Base-by-base conservation (phyloP, 352 stramenopile species). In the Aphanomyces invadans region DNA sequence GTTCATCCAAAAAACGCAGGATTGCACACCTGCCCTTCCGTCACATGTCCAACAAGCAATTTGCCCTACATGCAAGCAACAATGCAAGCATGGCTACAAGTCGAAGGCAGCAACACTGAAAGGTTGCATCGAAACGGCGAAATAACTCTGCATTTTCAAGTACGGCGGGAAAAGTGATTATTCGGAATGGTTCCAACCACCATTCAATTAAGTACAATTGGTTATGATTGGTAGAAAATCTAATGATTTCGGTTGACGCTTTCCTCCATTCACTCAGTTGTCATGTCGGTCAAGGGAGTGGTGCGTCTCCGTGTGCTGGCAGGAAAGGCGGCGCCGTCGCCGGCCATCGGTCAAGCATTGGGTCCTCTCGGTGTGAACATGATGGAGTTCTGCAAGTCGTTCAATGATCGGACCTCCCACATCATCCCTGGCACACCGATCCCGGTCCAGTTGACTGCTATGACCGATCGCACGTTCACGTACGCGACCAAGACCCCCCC, bases 371-470 rank as follows among this genome's bases (percentile, higher is more conserved):
- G 96, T 69, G 93, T 99, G 44, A 99, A 99, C 83, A 99, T 99
- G 97, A 98, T 98, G 78, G 94, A 99, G 77, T 99, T 99, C 78
- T 99, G 96, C 87, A 98, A 98, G 81, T 88, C 96, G 61, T 99
- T 99, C 76, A 99, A 99, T 75, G 96, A 98, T 19, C 85, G 85
- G 68, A 98, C 96, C 42, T 80, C 81, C 74, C 83, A 91, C 42
- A 81, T 97, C 42, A 90, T 91, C 65, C 88, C 95, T 29, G 93
- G 97, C 65, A 96, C 89, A 31, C 95, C 96, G 25, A 81, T 98
- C 19, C 86, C 88, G 5, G 96, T 99, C 3, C 77, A 90, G 73
- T 80, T 98, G 65, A 93, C 84, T 29, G 97, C 97, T 21, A 97
- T 88, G 70, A 82, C 75, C 25, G 95, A 99, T 80, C 83, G 96